Evolutionary conservation across 2,329 filamentous ascomycete species (phyloP).

Genomic region (Microsporum ferrugineum): DNA sequence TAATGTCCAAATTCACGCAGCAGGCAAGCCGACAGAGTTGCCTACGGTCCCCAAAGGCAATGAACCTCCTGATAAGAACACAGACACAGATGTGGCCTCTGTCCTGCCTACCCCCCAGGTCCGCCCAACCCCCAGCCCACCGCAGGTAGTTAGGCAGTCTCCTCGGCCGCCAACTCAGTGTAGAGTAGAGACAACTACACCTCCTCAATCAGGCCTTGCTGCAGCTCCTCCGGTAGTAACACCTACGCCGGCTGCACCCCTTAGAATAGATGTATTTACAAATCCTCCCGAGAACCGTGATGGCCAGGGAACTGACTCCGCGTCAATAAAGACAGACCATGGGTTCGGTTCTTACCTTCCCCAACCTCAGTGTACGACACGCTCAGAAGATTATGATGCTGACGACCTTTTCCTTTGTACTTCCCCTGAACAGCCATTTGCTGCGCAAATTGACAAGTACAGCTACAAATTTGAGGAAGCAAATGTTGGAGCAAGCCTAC

Average conservation of each 20-base stretch:
- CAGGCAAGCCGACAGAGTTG: background rate
- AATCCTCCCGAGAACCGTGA: slow-evolving; percentile 8
- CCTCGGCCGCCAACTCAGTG: background rate
- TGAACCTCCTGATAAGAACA: background rate
- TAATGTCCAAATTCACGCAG: background rate
- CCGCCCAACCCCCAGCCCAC: background rate
- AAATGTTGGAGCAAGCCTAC: background rate
- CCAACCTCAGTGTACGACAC: slow-evolving; percentile 9
- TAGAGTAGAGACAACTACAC: background rate
- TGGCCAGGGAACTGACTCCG: slow-evolving; percentile 9
- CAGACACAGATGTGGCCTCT: background rate
- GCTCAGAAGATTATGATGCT: background rate
- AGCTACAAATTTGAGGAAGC: background rate
- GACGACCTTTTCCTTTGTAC: background rate
- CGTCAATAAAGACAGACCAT: slow-evolving; percentile 11
- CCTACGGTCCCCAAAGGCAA: background rate
- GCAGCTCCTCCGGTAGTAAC: background rate
- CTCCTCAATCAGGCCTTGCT: background rate
- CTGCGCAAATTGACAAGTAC: background rate
- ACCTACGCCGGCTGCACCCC: background rate
- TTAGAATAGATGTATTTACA: slow-evolving; percentile 12
- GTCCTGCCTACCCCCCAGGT: background rate
- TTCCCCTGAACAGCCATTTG: background rate
- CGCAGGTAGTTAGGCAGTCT: background rate
- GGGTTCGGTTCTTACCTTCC: slow-evolving; percentile 17